Conservation (phyloP, 2,329 filamentous ascomycete genomes). For the Diaporthe ampelina region DNA sequence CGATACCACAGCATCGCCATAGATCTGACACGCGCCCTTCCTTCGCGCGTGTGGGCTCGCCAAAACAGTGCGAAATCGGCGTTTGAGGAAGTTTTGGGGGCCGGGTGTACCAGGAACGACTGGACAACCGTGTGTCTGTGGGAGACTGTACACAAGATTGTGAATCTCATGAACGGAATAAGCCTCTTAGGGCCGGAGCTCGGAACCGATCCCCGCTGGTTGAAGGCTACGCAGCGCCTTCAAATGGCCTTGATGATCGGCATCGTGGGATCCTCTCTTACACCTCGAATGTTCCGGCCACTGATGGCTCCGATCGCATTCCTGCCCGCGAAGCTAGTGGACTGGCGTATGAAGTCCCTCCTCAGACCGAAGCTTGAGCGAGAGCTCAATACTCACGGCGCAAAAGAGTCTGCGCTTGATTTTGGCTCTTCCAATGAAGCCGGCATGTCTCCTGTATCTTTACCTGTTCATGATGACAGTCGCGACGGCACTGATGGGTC, state of each 20-base stretch:
- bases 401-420: not conserved
- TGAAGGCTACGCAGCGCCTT: conserved; percentile 28
- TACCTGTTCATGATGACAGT: not conserved
- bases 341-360: conserved; percentile 39
- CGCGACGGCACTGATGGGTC: not conserved
- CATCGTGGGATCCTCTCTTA: conserved; percentile 28
- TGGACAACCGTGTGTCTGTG: conserved; percentile 40
- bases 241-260: conserved; percentile 34
- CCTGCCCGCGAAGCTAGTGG: conserved; percentile 34
- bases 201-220: conserved; percentile 38
- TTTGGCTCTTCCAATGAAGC: not conserved
- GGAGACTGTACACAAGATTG: conserved; percentile 38
- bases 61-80: conserved; percentile 34
- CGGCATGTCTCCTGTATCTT: not conserved
- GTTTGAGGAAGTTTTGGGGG: conserved; percentile 31
- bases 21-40: conserved; percentile 42
- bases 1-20: conserved; percentile 35
- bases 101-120: not conserved
- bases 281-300: conserved; percentile 35
- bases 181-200: conserved; percentile 38
- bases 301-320: conserved; percentile 32
- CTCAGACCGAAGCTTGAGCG: conserved; percentile 35
- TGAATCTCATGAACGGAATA: conserved; percentile 37
- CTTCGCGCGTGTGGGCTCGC: conserved; percentile 32
- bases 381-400: conserved; percentile 34